Percentiles rank a stretch among this genome's conserved stretches.
These are phyloP conservation scores for Rosa lucieae DNA, from an alignment of 306 rosid genomes.

Conservation along the genomic window DNA sequence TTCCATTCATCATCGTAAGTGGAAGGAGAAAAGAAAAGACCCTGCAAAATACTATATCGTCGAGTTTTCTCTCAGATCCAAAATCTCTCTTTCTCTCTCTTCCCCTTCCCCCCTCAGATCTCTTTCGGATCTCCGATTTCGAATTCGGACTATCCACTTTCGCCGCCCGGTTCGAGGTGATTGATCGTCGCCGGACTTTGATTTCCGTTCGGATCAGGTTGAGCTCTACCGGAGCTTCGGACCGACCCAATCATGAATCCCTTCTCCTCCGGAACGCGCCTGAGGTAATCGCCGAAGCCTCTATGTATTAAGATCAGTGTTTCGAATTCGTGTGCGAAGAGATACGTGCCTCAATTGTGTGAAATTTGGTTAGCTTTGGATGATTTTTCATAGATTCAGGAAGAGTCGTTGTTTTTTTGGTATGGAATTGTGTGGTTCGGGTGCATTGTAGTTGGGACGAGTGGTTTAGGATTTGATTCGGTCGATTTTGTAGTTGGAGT, in stretches of 20 bases:
- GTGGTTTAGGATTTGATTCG: not conserved
- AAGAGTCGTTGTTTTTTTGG: no score
- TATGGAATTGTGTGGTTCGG: not conserved
- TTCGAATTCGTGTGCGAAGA: not conserved
- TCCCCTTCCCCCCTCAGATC: conserved; percentile 25
- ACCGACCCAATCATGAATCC: conserved; percentile 76
- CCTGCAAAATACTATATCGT: not conserved
- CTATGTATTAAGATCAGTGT: conserved; percentile 33
- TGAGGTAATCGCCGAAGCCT: conserved; percentile 58
- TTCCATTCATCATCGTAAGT: conserved; percentile 31
- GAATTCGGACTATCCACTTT: conserved; percentile 23
- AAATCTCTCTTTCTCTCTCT: conserved; percentile 34
- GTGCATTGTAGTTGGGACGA: not conserved
- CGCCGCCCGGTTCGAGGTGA: conserved; percentile 21
- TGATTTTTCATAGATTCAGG: not conserved
- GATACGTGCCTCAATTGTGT: not conserved
- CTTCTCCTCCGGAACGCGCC: conserved; percentile 95
- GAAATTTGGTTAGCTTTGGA: not conserved
- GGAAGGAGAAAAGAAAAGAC: conserved; percentile 29
- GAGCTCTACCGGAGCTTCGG: conserved; percentile 49
- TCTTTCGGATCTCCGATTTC: conserved; percentile 60
- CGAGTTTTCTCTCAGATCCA: conserved; percentile 62
- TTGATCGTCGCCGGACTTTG: conserved; percentile 28
- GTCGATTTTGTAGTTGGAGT: not conserved
- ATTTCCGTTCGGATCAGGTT: conserved; percentile 50